Conservation (phyloP, 768 basidiomycete genomes). For the Porphyrellus cyaneotinctus region DNA sequence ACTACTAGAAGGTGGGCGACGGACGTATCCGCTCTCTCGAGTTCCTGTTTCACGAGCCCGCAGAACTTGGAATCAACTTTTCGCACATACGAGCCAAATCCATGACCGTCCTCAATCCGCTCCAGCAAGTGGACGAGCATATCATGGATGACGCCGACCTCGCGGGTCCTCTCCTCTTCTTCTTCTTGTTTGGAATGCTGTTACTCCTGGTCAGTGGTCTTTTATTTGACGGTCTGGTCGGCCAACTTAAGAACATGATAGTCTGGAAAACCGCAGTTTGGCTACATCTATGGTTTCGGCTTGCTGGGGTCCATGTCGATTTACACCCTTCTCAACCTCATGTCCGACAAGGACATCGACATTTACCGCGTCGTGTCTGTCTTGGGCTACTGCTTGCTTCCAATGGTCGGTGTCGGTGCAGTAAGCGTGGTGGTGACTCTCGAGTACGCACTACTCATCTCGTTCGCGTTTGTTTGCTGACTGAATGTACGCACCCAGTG, state of each 20-base stretch:
- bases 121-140: constrained; percentile 74
- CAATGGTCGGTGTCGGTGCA: constrained; percentile 92
- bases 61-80: constrained; percentile 98
- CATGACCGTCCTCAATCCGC: constrained; percentile 91
- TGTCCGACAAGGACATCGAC: constrained; percentile 94
- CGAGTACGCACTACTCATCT: constrained; percentile 57
- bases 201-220: constrained; percentile 74
- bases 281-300: constrained; percentile 97
- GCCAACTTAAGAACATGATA: constrained; percentile 30
- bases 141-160: constrained; percentile 99
- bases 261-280: constrained; percentile 99
- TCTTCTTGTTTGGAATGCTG: constrained; percentile 90
- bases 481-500: constrained; percentile 41
- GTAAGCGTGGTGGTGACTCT: constrained; percentile 83
- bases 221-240: not conserved
- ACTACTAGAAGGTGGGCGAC: constrained; percentile 74
- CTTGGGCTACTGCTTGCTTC: constrained; percentile 92
- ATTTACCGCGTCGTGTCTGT: constrained; percentile 94
- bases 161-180: constrained; percentile 92
- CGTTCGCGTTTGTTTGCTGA: constrained; percentile 11
- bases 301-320: constrained; percentile 90
- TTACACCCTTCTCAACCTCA: constrained; percentile 92
- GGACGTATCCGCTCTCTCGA: not conserved
- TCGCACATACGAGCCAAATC: constrained; percentile 93
- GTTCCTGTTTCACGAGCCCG: not conserved